These are phyloP conservation scores for Microthyrium microscopicum DNA, from an alignment of 2,329 filamentous ascomycete species.

Conservation along the genomic window DNA sequence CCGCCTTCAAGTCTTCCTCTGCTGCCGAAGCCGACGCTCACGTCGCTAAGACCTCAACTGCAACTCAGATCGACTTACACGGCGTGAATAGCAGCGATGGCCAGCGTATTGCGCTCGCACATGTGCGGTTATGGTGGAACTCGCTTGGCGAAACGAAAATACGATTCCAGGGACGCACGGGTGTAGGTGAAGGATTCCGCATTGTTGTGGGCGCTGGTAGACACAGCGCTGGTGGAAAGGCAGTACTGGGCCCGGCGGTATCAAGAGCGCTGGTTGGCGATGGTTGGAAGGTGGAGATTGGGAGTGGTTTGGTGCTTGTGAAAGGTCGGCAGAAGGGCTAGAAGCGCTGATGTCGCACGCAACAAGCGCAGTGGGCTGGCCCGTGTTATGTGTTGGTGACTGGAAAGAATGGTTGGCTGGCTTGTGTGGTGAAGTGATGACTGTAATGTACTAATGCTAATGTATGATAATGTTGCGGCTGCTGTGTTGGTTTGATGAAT, in stretches of 20 bases:
- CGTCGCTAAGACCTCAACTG: constrained; percentile 50
- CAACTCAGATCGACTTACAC: constrained; percentile 57
- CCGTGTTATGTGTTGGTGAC: too few species aligned
- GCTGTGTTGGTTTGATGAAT: too few species aligned
- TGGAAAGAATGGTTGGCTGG: too few species aligned
- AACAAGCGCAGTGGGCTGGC: too few species aligned
- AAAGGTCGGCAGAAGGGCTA: constrained; percentile 34
- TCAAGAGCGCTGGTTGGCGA: constrained; percentile 55
- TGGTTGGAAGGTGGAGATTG: constrained; percentile 67
- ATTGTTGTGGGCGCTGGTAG: constrained; percentile 69
- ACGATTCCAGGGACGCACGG: constrained; percentile 24
- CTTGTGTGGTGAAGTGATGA: too few species aligned
- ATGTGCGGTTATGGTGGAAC: constrained; percentile 61
- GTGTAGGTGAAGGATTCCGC: constrained; percentile 41
- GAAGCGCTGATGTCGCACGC: constrained; percentile 1
- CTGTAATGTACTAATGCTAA: too few species aligned
- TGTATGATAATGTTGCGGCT: too few species aligned
- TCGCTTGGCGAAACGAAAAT: constrained; percentile 47
- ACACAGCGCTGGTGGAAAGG: constrained; percentile 62
- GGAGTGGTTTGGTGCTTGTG: constrained; percentile 54
- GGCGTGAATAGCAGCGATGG: constrained; percentile 69
- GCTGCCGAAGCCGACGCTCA: constrained; percentile 53
- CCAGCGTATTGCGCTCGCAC: constrained; percentile 55
- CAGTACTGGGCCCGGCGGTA: constrained; percentile 65
- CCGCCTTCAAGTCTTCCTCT: constrained; percentile 38